phyloP scores from a whole-genome alignment of 768 basidiomycete species.

The Rhizopogon salebrosus region DNA sequence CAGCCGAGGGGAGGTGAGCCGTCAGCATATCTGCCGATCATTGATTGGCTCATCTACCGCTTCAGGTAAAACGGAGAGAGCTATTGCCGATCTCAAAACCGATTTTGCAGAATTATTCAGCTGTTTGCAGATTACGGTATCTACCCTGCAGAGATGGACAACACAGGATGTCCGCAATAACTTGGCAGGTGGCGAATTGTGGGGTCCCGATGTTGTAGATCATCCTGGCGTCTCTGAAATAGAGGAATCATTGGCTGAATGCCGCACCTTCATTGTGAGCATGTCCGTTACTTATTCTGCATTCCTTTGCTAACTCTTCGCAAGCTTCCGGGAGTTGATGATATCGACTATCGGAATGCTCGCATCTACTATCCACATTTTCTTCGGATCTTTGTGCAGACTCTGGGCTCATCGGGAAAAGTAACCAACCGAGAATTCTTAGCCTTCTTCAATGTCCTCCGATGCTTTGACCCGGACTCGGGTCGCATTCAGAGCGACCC shows the following conservation, averaged over 20 bases:
- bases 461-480: background rate
- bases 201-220: no score
- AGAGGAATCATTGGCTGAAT: no score
- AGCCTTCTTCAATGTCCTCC: conserved; percentile 4
- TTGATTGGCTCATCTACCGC: background rate
- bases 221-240: no score
- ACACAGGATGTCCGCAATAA: no score
- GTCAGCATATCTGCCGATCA: background rate
- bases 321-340: background rate
- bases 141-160: background rate
- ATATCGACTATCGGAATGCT: background rate
- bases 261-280: no score
- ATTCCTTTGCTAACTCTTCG: no score
- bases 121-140: background rate
- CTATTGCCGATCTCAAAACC: background rate
- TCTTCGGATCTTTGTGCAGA: background rate
- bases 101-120: background rate
- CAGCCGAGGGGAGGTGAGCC: background rate
- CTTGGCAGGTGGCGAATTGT: background rate
- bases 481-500: background rate
- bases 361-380: background rate
- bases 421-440: conserved; percentile 2
- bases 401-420: background rate
- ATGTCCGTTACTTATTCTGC: no score
- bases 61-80: background rate